Evolutionary conservation across 2,329 filamentous ascomycete species (phyloP).

Genomic region (Zymoseptoria tritici): DNA sequence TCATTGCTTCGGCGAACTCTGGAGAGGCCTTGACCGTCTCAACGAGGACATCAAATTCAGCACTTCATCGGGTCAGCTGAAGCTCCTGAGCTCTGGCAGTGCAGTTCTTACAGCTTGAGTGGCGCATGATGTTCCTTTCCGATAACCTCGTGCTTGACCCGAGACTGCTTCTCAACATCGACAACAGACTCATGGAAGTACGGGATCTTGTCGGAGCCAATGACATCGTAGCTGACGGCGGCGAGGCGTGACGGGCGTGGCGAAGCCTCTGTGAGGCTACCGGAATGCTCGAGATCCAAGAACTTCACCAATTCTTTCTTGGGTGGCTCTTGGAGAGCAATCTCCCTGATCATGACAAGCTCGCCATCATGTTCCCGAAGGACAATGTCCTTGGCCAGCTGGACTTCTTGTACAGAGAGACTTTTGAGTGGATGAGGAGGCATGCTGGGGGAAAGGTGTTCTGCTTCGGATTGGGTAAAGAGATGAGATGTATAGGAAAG

Average conservation of each 20-base stretch:
- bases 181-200: slow-evolving; percentile 48
- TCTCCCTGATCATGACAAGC: slow-evolving; percentile 22
- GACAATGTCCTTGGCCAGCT: slow-evolving; percentile 18
- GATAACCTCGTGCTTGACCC: slow-evolving; percentile 25
- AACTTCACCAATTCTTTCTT: slow-evolving; percentile 24
- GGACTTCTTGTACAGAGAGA: slow-evolving; percentile 18
- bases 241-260: slow-evolving; percentile 39
- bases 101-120: slow-evolving; percentile 19
- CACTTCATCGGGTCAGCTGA: slow-evolving; percentile 29
- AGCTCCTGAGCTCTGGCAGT: background rate
- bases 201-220: slow-evolving; percentile 43
- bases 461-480: background rate
- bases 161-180: slow-evolving; percentile 18
- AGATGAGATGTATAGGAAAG: background rate
- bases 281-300: slow-evolving; percentile 24
- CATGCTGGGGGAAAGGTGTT: slow-evolving; percentile 2
- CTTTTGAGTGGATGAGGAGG: slow-evolving; percentile 14
- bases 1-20: slow-evolving; percentile 22
- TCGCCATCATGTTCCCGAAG: slow-evolving; percentile 17
- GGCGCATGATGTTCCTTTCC: slow-evolving; percentile 24
- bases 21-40: slow-evolving; percentile 44
- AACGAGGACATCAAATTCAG: slow-evolving; percentile 42
- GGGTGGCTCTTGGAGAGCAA: slow-evolving; percentile 26
- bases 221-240: slow-evolving; percentile 50
- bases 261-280: slow-evolving; percentile 14